phyloP scores from a whole-genome alignment of 148 eudicot genomes.

The Fallopia convolvulus region DNA sequence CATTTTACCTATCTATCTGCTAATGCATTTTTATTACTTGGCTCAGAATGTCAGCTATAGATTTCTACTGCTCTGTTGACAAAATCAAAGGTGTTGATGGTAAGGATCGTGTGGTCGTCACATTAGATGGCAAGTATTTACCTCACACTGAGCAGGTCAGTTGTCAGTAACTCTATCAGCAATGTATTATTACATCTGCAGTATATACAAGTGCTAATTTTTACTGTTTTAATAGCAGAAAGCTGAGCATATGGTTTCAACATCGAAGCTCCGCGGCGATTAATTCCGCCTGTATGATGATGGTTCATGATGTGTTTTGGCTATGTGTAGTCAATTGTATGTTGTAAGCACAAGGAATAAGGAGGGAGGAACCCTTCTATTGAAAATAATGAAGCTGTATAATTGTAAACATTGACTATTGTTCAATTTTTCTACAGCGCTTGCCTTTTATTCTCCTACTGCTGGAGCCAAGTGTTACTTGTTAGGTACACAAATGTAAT shows the following conservation, averaged over 20 bases:
- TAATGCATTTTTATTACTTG: background rate
- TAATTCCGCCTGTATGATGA: background rate
- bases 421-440: no score
- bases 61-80: slow-evolving; percentile 94
- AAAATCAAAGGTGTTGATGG: slow-evolving; percentile 93
- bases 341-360: slow-evolving; percentile 2
- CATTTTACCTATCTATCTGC: background rate
- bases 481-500: no score
- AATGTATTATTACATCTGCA: background rate
- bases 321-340: background rate
- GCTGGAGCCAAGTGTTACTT: no score
- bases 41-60: slow-evolving; percentile 90
- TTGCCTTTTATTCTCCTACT: no score
- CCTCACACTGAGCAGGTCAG: slow-evolving; percentile 86
- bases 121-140: slow-evolving; percentile 86
- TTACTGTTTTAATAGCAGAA: slow-evolving; percentile 32
- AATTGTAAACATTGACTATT: background rate
- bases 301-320: background rate
- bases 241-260: slow-evolving; percentile 74
- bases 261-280: background rate
- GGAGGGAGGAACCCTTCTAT: background rate
- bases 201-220: background rate
- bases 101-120: slow-evolving; percentile 76
- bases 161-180: background rate
- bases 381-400: background rate